Evolutionary conservation across 345 rosid genomes (phyloP).

Genomic region (Moringa oleifera): DNA sequence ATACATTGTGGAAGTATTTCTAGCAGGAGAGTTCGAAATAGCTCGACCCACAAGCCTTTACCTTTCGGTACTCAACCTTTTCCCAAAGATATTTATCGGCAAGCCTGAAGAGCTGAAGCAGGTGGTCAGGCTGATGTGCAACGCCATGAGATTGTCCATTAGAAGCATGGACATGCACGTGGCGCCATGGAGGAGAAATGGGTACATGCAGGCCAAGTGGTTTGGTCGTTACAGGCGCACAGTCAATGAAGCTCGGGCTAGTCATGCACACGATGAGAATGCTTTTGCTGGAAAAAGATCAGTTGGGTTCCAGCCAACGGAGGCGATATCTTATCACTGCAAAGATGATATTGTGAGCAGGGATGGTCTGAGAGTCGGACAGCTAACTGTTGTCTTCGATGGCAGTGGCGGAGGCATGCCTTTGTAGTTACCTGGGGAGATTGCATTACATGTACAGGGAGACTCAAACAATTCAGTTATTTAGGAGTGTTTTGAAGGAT

Average conservation of each 20-base stretch:
- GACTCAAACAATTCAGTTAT: too few species aligned
- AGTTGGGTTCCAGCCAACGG: background rate
- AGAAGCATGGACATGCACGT: constrained; percentile 34
- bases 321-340: background rate
- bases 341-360: background rate
- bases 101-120: constrained; percentile 51
- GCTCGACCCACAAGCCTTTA: constrained; percentile 59
- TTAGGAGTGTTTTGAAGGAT: too few species aligned
- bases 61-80: constrained; percentile 28
- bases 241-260: constrained; percentile 28
- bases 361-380: background rate
- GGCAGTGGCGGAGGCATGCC: background rate
- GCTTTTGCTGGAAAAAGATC: background rate
- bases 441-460: too few species aligned
- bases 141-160: constrained; percentile 51
- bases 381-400: background rate
- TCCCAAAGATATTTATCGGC: constrained; percentile 51
- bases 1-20: constrained; percentile 50
- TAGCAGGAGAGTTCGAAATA: constrained; percentile 52
- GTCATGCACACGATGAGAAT: background rate
- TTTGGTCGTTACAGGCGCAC: constrained; percentile 62
- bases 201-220: constrained; percentile 86
- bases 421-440: background rate
- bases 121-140: constrained; percentile 60
- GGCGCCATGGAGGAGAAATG: constrained; percentile 84